Evolutionary conservation across 345 rosid species (phyloP).

Genomic region (Eucalyptus globulus): DNA sequence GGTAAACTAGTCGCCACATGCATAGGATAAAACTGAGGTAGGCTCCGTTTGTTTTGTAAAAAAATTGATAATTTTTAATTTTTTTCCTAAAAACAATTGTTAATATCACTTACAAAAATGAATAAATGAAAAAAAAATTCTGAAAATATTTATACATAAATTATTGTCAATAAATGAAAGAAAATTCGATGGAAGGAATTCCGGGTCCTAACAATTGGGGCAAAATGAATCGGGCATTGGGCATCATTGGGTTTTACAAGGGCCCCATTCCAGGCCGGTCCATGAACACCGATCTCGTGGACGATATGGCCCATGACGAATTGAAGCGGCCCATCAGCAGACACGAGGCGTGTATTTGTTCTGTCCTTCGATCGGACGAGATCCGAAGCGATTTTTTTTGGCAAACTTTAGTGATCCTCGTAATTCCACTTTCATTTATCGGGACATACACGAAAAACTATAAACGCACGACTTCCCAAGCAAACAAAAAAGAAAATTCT

Average conservation of each 20-base stretch:
- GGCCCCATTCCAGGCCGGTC: neutral
- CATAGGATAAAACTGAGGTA: neutral
- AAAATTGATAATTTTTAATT: neutral
- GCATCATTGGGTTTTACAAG: neutral
- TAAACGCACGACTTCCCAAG: neutral
- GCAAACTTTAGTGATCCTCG: neutral
- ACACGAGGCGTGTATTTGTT: neutral
- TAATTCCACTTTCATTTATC: neutral
- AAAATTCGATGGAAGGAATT: neutral
- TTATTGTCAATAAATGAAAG: neutral
- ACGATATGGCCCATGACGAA: neutral
- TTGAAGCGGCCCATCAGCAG: neutral
- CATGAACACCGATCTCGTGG: neutral
- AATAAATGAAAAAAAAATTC: neutral
- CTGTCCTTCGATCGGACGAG: neutral
- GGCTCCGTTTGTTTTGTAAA: fast-evolving
- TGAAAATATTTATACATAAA: neutral
- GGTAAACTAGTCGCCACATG: neutral
- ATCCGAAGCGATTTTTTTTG: neutral
- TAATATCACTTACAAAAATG: neutral
- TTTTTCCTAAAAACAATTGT: neutral
- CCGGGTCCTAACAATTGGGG: neutral
- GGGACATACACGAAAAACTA: neutral
- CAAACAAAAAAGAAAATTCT: neutral
- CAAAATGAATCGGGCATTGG: neutral